These are phyloP conservation scores for Argentina anserina DNA, from an alignment of 306 rosid species.

Conservation along the genomic window DNA sequence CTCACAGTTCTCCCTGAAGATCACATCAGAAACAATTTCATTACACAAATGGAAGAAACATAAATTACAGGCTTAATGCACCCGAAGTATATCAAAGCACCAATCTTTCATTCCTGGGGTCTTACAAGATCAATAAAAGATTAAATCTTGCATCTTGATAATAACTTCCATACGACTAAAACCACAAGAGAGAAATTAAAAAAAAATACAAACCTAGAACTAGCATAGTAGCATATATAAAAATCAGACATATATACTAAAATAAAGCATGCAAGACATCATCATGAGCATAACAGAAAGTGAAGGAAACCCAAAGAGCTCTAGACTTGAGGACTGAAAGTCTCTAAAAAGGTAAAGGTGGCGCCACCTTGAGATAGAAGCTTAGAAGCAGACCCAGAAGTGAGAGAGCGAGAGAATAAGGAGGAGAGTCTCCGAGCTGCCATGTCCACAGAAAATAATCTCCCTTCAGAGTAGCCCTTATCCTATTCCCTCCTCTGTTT, in stretches of 20 bases:
- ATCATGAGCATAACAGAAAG: neutral
- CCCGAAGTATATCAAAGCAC: neutral
- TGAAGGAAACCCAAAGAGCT: conserved; percentile 8
- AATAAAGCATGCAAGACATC: neutral
- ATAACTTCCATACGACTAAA: neutral
- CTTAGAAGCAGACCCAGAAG: conserved; percentile 44
- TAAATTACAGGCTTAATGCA: neutral
- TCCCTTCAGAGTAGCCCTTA: neutral
- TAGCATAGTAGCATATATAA: neutral
- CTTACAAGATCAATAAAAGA: neutral
- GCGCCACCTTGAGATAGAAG: conserved; percentile 51
- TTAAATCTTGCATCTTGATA: neutral
- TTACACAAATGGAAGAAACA: neutral
- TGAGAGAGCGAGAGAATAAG: conserved; percentile 52
- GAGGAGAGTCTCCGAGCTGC: conserved; percentile 64
- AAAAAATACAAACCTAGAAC: neutral
- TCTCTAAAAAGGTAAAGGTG: neutral
- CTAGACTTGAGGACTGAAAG: neutral
- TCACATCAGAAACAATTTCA: neutral
- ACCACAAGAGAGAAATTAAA: neutral
- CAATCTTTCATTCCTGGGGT: neutral
- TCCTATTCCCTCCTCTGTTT: neutral
- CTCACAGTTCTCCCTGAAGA: conserved; percentile 45
- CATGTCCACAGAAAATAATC: conserved; percentile 39
- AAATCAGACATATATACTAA: neutral